These are phyloP conservation scores for Aspergillus sp. DNA, from an alignment of 2,329 filamentous ascomycete genomes.

Conservation along the genomic window DNA sequence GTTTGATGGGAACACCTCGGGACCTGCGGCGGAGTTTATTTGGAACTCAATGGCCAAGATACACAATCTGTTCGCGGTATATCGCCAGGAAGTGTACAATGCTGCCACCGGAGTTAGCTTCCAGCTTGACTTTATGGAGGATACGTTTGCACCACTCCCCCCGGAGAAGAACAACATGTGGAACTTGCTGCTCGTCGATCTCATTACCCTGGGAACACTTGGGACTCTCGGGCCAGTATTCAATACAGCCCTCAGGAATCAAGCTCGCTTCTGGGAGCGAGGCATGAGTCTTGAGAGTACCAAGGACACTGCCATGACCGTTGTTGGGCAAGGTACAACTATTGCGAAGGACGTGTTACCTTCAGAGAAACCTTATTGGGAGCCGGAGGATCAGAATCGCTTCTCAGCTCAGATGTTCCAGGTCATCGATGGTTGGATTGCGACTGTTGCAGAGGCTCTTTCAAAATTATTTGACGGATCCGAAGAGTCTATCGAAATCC, in stretches of 20 bases:
- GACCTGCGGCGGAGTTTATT: too few relatives aligned
- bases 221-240: constrained; percentile 9
- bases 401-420: constrained; percentile 13
- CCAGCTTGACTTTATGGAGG: too few relatives aligned
- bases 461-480: constrained; percentile 1
- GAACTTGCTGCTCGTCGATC: too few relatives aligned
- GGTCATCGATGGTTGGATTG: constrained; percentile 9
- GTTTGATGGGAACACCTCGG: too few relatives aligned
- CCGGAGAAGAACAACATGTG: too few relatives aligned
- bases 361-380: constrained; percentile 1
- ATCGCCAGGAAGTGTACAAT: too few relatives aligned
- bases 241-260: constrained; percentile 3
- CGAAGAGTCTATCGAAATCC: background rate
- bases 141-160: too few relatives aligned
- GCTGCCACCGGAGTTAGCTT: too few relatives aligned
- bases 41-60: too few relatives aligned
- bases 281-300: constrained; percentile 4
- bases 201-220: constrained; percentile 12
- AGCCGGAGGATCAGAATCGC: constrained; percentile 3
- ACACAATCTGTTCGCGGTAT: too few relatives aligned
- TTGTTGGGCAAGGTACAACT: constrained; percentile 8
- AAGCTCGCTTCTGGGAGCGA: background rate
- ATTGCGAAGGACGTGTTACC: constrained; percentile 11
- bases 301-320: constrained; percentile 8
- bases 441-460: background rate